phyloP scores from a whole-genome alignment of 1,284 basidiomycete genomes.

The Malassezia japonica region DNA sequence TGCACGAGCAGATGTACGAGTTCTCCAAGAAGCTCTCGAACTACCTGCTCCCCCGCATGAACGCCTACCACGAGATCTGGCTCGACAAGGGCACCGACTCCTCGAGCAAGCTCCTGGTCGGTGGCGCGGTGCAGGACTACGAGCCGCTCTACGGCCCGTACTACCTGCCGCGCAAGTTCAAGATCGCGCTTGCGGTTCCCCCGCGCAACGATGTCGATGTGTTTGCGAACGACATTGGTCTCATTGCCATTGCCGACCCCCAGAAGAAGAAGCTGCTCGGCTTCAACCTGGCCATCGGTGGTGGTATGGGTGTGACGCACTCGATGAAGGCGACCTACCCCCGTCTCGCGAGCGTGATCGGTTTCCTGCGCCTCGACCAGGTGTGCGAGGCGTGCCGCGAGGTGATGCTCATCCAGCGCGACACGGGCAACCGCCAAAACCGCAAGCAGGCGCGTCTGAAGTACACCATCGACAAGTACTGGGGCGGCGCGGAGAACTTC shows the following conservation, averaged over 20 bases:
- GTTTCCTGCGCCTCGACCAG: constrained; percentile 83
- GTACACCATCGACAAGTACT: constrained; percentile 84
- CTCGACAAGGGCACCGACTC: constrained; percentile 57
- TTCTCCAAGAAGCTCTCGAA: constrained; percentile 79
- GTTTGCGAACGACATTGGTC: constrained; percentile 89
- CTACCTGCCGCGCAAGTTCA: constrained; percentile 95
- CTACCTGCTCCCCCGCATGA: constrained; percentile 77
- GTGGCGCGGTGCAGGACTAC: constrained; percentile 80
- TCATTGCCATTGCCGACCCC: constrained; percentile 76
- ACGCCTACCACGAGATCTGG: constrained; percentile 98
- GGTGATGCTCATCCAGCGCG: constrained; percentile 85
- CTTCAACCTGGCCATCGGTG: constrained; percentile 55
- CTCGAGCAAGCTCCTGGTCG: constrained; percentile 66
- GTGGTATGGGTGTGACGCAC: constrained; percentile 98
- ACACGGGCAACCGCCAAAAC: constrained; percentile 82
- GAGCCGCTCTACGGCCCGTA: constrained; percentile 95
- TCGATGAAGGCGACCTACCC: constrained; percentile 99
- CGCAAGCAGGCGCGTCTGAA: constrained; percentile 57
- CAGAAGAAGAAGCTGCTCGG: constrained; percentile 47
- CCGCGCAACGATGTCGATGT: constrained; percentile 94
- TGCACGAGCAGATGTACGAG: constrained; percentile 74
- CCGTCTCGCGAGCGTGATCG: constrained; percentile 73
- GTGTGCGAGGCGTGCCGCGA: constrained; percentile 78
- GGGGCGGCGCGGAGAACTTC: constrained; percentile 59
- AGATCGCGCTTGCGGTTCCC: constrained; percentile 90